Evolutionary conservation across 495 filamentous ascomycete species (phyloP), one percentile per base, ranked within the genome.

Genomic region (Talaromyces nanjingensis): DNA sequence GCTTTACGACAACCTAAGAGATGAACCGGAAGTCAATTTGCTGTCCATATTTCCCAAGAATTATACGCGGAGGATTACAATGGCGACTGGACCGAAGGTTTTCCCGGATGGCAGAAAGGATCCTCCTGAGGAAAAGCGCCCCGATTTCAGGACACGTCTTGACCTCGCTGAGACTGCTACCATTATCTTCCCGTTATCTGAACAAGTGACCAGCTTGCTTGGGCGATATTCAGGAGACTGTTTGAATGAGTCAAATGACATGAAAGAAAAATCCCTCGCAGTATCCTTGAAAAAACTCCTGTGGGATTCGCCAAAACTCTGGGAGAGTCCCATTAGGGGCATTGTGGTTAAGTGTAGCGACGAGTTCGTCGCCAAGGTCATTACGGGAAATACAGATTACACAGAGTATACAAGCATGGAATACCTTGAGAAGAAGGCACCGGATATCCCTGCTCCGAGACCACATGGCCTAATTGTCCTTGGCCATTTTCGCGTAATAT

Each of bases 351-450:
- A 69, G 56, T 71, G 69, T 57, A 69, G 62, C 33, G 65, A 70
- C 5, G 59, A 73, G 9, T 66, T 75, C 60, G 69, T 73, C 20
- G 68, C 63, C 63, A 24, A 76, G 66, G 67, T 72, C 24, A 58
- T 72, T 24, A 33, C 16, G 7, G 64, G 62, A 52, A 66, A 59
- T 45, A 64, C 63, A 3, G 71, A 74, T 66, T 70, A 65, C 45
- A 75, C 73, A 0, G 71, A 76, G 60, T 76, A 73, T 64, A 71
- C 69, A 8, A 69, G 58, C 59, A 64, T 77, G 42, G 65, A 73
- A 65, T 79, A 75, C 60, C 73, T 79, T 49, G 64, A 59, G 42
- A 56, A 68, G 5, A 58, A 73, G 33, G 67, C 63, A 20, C 69
- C 70, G 27, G 69, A 71, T 60, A 69, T 75, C 25, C 73, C 70